phyloP scores from a whole-genome alignment of 2,329 filamentous ascomycete genomes.

The Botrytis sinoallii region DNA sequence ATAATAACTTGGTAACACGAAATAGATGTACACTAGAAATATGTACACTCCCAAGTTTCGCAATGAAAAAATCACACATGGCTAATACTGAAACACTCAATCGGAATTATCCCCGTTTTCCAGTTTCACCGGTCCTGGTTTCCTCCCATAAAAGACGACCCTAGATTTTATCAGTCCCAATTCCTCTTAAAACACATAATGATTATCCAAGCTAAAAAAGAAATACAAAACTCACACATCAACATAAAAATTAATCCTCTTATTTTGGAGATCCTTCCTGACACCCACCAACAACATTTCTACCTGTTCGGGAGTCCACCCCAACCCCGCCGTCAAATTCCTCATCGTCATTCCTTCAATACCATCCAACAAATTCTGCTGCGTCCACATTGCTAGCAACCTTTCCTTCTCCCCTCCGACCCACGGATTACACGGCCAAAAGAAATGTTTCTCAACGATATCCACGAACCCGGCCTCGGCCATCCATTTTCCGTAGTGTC shows the following conservation, averaged over 20 bases:
- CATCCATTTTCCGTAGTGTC: conserved; percentile 40
- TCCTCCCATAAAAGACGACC: conserved; percentile 14
- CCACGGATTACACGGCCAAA: conserved; percentile 52
- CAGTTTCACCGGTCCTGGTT: background rate
- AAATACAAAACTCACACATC: conserved; percentile 28
- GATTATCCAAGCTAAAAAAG: background rate
- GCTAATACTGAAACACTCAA: background rate
- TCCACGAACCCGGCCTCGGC: conserved; percentile 52
- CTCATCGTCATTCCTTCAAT: conserved; percentile 34
- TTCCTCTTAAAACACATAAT: background rate
- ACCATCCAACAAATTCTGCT: conserved; percentile 28
- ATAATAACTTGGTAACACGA: background rate
- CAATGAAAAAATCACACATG: background rate
- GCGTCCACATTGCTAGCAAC: conserved; percentile 43
- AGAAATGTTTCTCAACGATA: conserved; percentile 47
- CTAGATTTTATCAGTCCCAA: background rate
- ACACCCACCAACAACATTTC: conserved; percentile 41
- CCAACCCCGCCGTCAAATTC: conserved; percentile 41
- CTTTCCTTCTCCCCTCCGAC: conserved; percentile 50
- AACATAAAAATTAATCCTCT: conserved; percentile 40
- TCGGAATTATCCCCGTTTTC: background rate
- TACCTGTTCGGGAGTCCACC: conserved; percentile 41
- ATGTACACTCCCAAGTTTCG: background rate
- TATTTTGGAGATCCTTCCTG: conserved; percentile 40
- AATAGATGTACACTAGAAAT: background rate